phyloP scores from a whole-genome alignment of 768 basidiomycete genomes.

The Serendipita sp. region DNA sequence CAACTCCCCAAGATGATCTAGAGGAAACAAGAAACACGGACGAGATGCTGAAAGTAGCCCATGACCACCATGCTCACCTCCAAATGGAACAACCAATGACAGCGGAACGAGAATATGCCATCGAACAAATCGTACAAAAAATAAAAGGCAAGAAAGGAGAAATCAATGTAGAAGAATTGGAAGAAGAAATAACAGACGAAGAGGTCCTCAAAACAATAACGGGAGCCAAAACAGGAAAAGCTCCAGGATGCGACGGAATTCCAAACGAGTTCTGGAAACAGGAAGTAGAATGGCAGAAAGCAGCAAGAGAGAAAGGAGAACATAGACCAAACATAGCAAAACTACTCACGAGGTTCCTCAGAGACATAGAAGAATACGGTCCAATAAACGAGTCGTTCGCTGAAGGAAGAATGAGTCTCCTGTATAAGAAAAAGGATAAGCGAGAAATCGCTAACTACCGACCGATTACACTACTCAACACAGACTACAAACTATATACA shows the following conservation, averaged over 20 bases:
- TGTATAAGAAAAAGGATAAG: constrained; percentile 10
- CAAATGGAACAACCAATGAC: neutral
- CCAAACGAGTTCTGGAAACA: neutral
- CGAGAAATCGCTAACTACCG: constrained; percentile 10
- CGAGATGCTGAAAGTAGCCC: neutral
- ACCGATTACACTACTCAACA: constrained; percentile 12
- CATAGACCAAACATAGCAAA: neutral
- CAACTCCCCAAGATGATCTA: no score
- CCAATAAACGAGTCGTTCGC: neutral
- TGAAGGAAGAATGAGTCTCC: constrained; percentile 10
- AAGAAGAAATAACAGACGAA: neutral
- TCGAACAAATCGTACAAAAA: neutral
- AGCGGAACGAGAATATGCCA: neutral
- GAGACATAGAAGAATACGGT: neutral
- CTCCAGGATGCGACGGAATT: neutral
- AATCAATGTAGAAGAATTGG: neutral
- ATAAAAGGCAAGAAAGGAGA: neutral
- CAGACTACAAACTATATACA: constrained; percentile 12
- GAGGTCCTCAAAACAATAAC: neutral
- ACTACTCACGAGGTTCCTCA: neutral
- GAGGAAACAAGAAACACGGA: neutral
- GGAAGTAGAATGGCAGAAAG: neutral
- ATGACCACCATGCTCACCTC: neutral
- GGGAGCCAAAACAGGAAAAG: neutral
- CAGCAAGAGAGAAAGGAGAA: neutral